Percentiles rank a stretch among this genome's conserved stretches.
phyloP scores from a whole-genome alignment of 2,329 filamentous ascomycete species.

The Amylocarpus encephaloides region DNA sequence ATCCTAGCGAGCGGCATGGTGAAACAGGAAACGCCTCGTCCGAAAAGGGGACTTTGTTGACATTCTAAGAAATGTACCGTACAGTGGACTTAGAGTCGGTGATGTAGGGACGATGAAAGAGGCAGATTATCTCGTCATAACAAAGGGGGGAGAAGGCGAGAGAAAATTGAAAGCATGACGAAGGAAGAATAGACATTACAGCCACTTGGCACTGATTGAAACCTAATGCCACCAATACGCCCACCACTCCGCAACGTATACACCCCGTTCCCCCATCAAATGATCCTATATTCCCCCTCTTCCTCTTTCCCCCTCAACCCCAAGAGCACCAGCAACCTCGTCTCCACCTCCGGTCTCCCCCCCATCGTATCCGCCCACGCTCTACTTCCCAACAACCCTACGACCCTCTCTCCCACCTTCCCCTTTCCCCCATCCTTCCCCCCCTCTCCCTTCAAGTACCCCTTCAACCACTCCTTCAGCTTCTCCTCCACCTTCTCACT shows the following conservation, averaged over 20 bases:
- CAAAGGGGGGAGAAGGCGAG: neutral
- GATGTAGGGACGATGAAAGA: neutral
- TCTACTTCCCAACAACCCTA: neutral
- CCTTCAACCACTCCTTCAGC: slow-evolving; percentile 12
- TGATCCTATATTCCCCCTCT: slow-evolving; percentile 5
- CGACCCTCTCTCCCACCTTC: neutral
- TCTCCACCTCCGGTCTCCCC: slow-evolving; percentile 2
- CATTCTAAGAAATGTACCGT: no score
- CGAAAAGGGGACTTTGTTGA: no score
- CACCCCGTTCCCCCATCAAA: neutral
- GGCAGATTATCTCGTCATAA: neutral
- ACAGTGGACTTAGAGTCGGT: neutral
- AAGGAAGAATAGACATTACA: neutral
- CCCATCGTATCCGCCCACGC: neutral
- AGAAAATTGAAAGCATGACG: neutral
- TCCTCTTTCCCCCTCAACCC: slow-evolving; percentile 2
- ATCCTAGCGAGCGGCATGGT: no score
- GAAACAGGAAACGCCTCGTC: no score
- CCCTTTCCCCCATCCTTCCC: neutral
- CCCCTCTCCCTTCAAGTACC: neutral
- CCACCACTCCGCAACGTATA: neutral
- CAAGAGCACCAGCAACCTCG: neutral
- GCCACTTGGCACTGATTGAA: no score
- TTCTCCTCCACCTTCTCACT: slow-evolving; percentile 22
- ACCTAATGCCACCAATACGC: no score